Evolutionary conservation across 1,284 basidiomycete genomes (phyloP).

Genomic region (Phellinidium pouzarii): DNA sequence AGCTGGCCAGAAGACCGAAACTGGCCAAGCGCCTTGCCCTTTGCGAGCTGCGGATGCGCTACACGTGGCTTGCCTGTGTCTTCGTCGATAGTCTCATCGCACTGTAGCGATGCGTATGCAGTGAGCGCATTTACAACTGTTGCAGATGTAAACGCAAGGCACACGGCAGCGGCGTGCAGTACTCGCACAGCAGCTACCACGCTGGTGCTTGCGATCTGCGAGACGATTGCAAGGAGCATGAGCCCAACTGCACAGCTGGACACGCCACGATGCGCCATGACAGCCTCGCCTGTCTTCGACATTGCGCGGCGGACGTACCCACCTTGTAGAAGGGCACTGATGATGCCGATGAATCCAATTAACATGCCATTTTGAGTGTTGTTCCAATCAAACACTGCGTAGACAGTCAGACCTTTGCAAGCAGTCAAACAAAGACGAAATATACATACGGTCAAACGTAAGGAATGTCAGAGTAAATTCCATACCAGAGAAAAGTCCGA

Average conservation of each 20-base stretch:
- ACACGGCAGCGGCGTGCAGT: slow-evolving; percentile 70
- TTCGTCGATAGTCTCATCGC: slow-evolving; percentile 61
- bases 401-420: slow-evolving; percentile 2
- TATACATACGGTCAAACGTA: slow-evolving; percentile 75
- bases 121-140: slow-evolving; percentile 89
- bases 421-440: slow-evolving; percentile 5
- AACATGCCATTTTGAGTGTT: slow-evolving; percentile 86
- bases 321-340: slow-evolving; percentile 83
- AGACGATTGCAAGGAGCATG: slow-evolving; percentile 60
- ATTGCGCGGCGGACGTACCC: slow-evolving; percentile 81
- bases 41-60: slow-evolving; percentile 62
- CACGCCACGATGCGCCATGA: slow-evolving; percentile 75
- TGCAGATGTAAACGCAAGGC: slow-evolving; percentile 84
- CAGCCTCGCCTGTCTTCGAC: slow-evolving; percentile 64
- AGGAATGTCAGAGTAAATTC: slow-evolving; percentile 91
- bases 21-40: slow-evolving; percentile 77
- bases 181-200: slow-evolving; percentile 46
- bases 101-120: slow-evolving; percentile 79
- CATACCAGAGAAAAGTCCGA: slow-evolving; percentile 84
- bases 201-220: slow-evolving; percentile 42
- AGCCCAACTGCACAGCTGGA: slow-evolving; percentile 65
- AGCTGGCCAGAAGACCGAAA: slow-evolving; percentile 87
- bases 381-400: slow-evolving; percentile 75
- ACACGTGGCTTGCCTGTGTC: slow-evolving; percentile 47
- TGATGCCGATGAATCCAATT: slow-evolving; percentile 81